These are phyloP conservation scores for Davidsoniella virescens DNA, from an alignment of 2,329 filamentous ascomycete genomes.

Conservation along the genomic window DNA sequence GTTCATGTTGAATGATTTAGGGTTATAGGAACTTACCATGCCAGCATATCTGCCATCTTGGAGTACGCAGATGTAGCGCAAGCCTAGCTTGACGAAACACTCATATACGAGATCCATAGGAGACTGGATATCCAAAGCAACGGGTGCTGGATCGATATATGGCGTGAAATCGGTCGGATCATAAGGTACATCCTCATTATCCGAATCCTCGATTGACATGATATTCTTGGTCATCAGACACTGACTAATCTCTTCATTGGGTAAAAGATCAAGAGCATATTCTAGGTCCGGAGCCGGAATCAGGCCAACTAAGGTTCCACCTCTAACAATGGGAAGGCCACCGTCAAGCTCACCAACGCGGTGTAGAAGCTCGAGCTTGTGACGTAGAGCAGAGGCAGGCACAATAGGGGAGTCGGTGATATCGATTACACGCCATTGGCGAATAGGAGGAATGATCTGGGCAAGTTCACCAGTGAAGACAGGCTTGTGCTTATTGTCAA, in stretches of 20 bases:
- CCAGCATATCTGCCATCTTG: slow-evolving; percentile 74
- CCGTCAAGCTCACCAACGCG: slow-evolving; percentile 80
- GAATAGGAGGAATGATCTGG: slow-evolving; percentile 66
- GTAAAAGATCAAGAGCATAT: slow-evolving; percentile 73
- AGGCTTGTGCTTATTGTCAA: slow-evolving; percentile 92
- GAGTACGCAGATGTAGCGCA: slow-evolving; percentile 83
- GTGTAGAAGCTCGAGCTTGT: slow-evolving; percentile 69
- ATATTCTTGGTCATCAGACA: slow-evolving; percentile 65
- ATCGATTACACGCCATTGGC: slow-evolving; percentile 69
- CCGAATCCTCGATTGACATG: slow-evolving; percentile 45
- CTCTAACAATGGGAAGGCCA: slow-evolving; percentile 68
- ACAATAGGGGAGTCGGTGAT: slow-evolving; percentile 71
- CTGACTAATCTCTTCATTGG: slow-evolving; percentile 53
- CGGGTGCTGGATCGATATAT: slow-evolving; percentile 81
- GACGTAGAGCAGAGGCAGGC: slow-evolving; percentile 56
- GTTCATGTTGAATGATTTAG: too few relatives aligned
- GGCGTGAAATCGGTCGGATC: slow-evolving; percentile 75
- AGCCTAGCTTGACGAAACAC: slow-evolving; percentile 82
- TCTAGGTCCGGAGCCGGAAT: slow-evolving; percentile 91
- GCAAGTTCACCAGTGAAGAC: slow-evolving; percentile 77
- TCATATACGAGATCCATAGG: slow-evolving; percentile 95
- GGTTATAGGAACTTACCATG: slow-evolving; percentile 42
- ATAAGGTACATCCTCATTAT: slow-evolving; percentile 32
- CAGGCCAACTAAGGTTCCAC: slow-evolving; percentile 68
- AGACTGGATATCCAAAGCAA: slow-evolving; percentile 73